These are phyloP conservation scores for Tetrahymena borealis DNA, from an alignment of 73 alveolate species.

Conservation along the genomic window DNA sequence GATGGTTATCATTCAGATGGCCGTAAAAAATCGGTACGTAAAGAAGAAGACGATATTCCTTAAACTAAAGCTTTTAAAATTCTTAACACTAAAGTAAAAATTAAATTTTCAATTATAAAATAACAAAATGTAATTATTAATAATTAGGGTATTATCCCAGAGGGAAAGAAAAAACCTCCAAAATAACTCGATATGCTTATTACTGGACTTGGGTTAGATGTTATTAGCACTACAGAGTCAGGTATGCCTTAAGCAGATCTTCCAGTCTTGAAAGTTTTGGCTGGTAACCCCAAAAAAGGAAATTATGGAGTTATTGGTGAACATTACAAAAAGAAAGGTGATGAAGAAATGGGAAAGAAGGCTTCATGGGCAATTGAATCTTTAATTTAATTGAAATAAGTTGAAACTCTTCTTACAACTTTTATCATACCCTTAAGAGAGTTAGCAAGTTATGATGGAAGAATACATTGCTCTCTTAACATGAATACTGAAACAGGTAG, in stretches of 20 bases:
- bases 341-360: constrained; percentile 58
- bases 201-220: constrained; percentile 68
- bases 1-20: constrained; percentile 47
- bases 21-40: constrained; percentile 31
- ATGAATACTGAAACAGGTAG: constrained; percentile 94
- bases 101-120: constrained; percentile 38
- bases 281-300: constrained; percentile 72
- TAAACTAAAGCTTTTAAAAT: constrained; percentile 3
- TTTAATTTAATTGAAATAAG: constrained; percentile 50
- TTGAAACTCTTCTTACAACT: constrained; percentile 63
- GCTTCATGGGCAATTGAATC: constrained; percentile 62
- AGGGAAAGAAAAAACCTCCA: constrained; percentile 46
- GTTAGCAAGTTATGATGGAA: constrained; percentile 51
- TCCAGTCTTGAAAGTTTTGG: constrained; percentile 49
- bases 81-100: constrained; percentile 27
- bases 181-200: constrained; percentile 59
- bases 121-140: constrained; percentile 3
- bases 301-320: constrained; percentile 68
- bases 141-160: constrained; percentile 15
- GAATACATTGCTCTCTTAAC: constrained; percentile 79
- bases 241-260: constrained; percentile 81
- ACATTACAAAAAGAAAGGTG: constrained; percentile 45
- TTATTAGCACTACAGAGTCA: constrained; percentile 45
- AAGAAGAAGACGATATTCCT: constrained; percentile 21
- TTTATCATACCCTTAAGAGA: constrained; percentile 66